Percentiles rank a stretch among this genome's conserved stretches.
Evolutionary conservation across 768 basidiomycete species (phyloP).

Genomic region (Brasilioporus rufonigricans): DNA sequence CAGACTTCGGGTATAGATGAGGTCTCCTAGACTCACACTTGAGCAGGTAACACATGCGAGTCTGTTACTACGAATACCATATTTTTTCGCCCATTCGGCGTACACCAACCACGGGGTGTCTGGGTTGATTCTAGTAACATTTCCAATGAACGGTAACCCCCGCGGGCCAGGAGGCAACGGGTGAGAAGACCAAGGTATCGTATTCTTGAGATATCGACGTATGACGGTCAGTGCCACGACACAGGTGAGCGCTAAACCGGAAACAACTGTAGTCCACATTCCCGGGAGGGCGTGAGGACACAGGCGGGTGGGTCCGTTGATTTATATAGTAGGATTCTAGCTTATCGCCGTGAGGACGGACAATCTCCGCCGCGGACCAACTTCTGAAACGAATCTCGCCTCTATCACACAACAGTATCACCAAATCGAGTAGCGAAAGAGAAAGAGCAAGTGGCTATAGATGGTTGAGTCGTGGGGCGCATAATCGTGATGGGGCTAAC

Average conservation of each 20-base stretch:
- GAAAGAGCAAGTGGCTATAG: background rate
- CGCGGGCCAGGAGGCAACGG: conserved; percentile 39
- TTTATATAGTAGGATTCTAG: background rate
- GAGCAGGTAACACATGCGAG: background rate
- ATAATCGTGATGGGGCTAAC: background rate
- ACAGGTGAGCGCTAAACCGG: conserved; percentile 1
- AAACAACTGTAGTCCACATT: conserved; percentile 10
- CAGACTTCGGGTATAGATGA: conserved; percentile 47
- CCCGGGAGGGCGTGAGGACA: background rate
- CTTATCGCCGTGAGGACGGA: background rate
- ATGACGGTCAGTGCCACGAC: conserved; percentile 10
- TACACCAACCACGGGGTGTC: conserved; percentile 37
- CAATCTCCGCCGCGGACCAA: background rate
- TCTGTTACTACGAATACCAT: conserved; percentile 24
- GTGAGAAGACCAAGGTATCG: background rate
- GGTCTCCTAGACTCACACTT: conserved; percentile 31
- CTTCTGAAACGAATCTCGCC: background rate
- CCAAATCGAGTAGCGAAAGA: background rate
- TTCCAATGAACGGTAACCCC: conserved; percentile 37
- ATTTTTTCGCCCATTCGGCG: conserved; percentile 37
- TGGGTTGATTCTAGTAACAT: conserved; percentile 7
- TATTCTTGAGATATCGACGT: conserved; percentile 4
- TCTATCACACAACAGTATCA: background rate
- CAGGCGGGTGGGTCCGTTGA: background rate
- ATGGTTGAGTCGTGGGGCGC: background rate